Evolutionary conservation across 768 basidiomycete species (phyloP), one percentile per base, ranked within the genome.

Genomic region (Trametes meyenii): DNA sequence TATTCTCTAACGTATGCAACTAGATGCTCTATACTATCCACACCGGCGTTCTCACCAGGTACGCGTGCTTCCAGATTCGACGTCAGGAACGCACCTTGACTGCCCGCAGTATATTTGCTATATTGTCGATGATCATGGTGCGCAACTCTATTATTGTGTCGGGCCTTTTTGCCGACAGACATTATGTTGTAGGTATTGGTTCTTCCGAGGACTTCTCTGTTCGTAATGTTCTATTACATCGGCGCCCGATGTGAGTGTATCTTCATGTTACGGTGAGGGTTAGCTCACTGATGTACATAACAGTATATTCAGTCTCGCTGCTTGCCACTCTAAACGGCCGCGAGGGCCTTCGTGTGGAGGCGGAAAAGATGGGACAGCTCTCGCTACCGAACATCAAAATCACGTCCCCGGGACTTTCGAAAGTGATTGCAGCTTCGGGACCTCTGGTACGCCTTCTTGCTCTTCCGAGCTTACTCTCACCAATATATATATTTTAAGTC

Each of bases 171-270:
- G 24, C 17, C 44, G 3, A 50, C 16, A 4, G 13, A 33, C 1
- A n/a, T n/a, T n/a, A n/a, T n/a, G n/a, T 42, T 21, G 6, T 17
- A 58, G 57, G 48, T 40, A 10, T 11, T 48, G 13, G 36, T 40
- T 3, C 12, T 39, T 21, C 58, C 58, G 5, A 53, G 5, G 11
- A 23, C 58, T 10, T 60, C 58, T 36, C 26, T 52, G 6, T 60
- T 60, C 51, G 51, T 60, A 7, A 46, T 53, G 36, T 60, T 60
- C 44, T 60, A 60, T 26, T 60, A 60, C 24, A 60, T 60, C 23
- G 58, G 58, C 43, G 51, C 51, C 33, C 33, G 44, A 16, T 39
- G 58, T 60, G 43, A 16, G 58, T 48, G 7, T 53, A 3, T 38
- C 10, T 2, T 17, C 29, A 21, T n/a, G 5, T 10, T 23, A 13